A percentile compares a stretch with the other conserved stretches of the same genome.
Evolutionary conservation across 176 grass and related monocot species (phyloP).

Genomic region (Leersia perrieri): DNA sequence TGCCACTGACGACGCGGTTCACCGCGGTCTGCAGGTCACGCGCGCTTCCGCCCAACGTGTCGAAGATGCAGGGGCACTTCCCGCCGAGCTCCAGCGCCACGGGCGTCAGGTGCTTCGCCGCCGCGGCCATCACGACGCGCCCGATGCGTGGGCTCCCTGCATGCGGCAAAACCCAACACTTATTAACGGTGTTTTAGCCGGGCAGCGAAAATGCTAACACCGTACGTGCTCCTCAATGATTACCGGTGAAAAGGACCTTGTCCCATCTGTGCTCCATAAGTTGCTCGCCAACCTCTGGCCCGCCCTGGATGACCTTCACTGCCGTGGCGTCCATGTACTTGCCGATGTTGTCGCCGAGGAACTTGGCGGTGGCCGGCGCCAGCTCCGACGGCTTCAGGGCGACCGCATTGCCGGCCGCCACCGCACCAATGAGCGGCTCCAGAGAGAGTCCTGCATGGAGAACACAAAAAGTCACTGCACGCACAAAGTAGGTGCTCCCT

Average conservation of each 20-base stretch:
- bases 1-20: conserved; percentile 56
- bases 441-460: conserved; percentile 60
- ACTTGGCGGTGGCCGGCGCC: conserved; percentile 56
- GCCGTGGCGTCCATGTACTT: conserved; percentile 67
- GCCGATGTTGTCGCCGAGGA: conserved; percentile 48
- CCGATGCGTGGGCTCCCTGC: conserved; percentile 69
- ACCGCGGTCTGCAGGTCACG: conserved; percentile 54
- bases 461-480: background rate
- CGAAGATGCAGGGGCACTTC: conserved; percentile 94
- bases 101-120: conserved; percentile 82
- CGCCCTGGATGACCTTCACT: conserved; percentile 75
- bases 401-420: conserved; percentile 78
- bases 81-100: conserved; percentile 88
- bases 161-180: background rate
- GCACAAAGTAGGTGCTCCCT: too few species aligned
- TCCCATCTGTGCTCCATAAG: conserved; percentile 89
- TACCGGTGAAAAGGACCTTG: conserved; percentile 96
- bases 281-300: conserved; percentile 48
- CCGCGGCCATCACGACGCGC: conserved; percentile 77
- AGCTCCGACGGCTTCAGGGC: conserved; percentile 85
- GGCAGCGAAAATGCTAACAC: background rate
- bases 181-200: background rate
- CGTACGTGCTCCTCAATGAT: too few species aligned
- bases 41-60: conserved; percentile 35
- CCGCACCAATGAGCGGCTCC: conserved; percentile 85